Conservation (phyloP, 148 eudicot species). For the Pouteria glomerata region DNA sequence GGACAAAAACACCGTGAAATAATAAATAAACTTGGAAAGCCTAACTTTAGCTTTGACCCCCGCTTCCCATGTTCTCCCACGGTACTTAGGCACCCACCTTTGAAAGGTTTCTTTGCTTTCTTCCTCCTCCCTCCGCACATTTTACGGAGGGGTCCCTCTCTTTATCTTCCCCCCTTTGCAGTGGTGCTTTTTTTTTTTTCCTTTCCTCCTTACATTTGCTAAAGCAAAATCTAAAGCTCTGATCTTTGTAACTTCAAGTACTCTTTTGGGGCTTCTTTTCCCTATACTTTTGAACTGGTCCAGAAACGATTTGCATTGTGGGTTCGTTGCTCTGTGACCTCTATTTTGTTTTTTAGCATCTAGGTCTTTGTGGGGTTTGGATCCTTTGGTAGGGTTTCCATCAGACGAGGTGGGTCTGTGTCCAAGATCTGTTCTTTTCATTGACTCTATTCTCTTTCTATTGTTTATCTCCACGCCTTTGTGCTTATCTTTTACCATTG, state of each 20-base stretch:
- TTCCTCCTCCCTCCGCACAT: conserved; percentile 23
- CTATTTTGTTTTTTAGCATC: conserved; percentile 28
- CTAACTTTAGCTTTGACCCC: conserved; percentile 36
- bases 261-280: conserved; percentile 19
- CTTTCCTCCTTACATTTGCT: conserved; percentile 15
- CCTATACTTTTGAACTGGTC: conserved; percentile 26
- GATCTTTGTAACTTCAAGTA: conserved; percentile 43
- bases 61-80: conserved; percentile 9
- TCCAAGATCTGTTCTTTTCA: conserved; percentile 54
- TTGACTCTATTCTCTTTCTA: conserved; percentile 28
- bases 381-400: conserved; percentile 33
- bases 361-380: conserved; percentile 29
- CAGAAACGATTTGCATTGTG: conserved; percentile 32
- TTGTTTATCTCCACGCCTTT: conserved; percentile 22
- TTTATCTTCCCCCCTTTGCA: conserved; percentile 12
- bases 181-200: conserved; percentile 8
- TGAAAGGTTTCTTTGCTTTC: conserved; percentile 15
- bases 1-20: conserved; percentile 18
- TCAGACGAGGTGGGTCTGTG: conserved; percentile 30
- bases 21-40: conserved; percentile 38
- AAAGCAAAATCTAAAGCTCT: conserved; percentile 42
- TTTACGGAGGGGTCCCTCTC: conserved; percentile 10
- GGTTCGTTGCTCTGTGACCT: conserved; percentile 21
- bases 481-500: conserved; percentile 36
- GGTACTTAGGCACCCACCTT: conserved; percentile 5